These are phyloP conservation scores for Trichoderma asperelloides DNA, from an alignment of 495 filamentous ascomycete species.

Conservation along the genomic window DNA sequence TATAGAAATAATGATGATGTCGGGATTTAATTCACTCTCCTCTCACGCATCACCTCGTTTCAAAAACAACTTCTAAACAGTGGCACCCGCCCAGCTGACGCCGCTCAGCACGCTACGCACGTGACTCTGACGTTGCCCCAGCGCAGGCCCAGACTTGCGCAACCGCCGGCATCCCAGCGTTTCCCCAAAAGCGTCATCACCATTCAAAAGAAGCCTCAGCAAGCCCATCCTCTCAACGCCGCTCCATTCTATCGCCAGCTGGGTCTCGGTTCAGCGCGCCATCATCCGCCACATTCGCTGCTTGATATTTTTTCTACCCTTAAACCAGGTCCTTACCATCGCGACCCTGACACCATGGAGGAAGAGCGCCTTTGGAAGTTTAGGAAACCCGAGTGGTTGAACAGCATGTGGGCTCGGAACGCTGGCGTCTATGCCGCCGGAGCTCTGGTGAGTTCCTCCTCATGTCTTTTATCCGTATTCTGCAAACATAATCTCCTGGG, in stretches of 20 bases:
- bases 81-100: neutral
- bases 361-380: constrained; percentile 70
- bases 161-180: neutral
- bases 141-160: neutral
- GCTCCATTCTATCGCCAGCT: neutral
- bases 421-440: constrained; percentile 78
- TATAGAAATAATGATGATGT: too few relatives aligned
- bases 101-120: neutral
- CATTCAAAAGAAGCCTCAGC: neutral
- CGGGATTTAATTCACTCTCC: neutral
- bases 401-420: constrained; percentile 72
- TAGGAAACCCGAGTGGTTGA: constrained; percentile 79
- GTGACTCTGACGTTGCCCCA: constrained; percentile 4
- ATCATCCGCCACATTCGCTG: neutral
- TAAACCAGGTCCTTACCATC: neutral
- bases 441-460: constrained; percentile 57
- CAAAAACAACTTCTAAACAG: neutral
- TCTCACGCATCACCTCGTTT: neutral
- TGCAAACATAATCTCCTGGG: too few relatives aligned
- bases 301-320: too few relatives aligned
- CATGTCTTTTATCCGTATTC: neutral
- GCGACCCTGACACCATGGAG: constrained; percentile 28
- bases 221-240: neutral
- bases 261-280: neutral
- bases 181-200: neutral